These are phyloP conservation scores for Lecanosticta acicola DNA, from an alignment of 2,329 filamentous ascomycete species.

Conservation along the genomic window DNA sequence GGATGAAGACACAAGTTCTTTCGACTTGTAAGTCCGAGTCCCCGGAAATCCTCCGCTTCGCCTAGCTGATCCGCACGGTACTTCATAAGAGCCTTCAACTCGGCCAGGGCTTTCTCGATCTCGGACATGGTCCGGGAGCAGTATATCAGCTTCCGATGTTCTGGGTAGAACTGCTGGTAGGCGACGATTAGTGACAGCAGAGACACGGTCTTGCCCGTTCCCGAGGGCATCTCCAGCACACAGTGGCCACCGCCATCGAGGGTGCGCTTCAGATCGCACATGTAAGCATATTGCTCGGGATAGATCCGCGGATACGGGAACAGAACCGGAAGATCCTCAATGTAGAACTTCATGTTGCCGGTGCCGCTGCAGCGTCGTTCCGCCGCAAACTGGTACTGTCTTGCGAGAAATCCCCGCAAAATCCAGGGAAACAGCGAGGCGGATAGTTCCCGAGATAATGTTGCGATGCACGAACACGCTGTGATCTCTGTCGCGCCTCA, in stretches of 20 bases:
- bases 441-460: no score
- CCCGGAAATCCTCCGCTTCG: constrained; percentile 84
- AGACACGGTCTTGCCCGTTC: constrained; percentile 95
- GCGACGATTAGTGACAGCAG: constrained; percentile 91
- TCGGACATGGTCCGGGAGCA: constrained; percentile 99
- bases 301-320: constrained; percentile 73
- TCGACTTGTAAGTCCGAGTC: constrained; percentile 85
- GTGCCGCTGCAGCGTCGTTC: no score
- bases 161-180: constrained; percentile 89
- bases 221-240: constrained; percentile 97
- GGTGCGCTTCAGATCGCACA: constrained; percentile 81
- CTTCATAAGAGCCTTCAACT: constrained; percentile 89
- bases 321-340: constrained; percentile 66
- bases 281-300: constrained; percentile 71
- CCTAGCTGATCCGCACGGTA: constrained; percentile 88
- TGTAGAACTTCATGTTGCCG: constrained; percentile 65
- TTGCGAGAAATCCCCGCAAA: no score
- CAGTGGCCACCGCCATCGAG: constrained; percentile 93
- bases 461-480: no score
- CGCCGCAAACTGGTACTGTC: no score
- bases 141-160: constrained; percentile 94
- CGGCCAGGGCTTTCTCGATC: constrained; percentile 93
- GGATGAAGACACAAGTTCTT: constrained; percentile 97
- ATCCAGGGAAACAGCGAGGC: no score
- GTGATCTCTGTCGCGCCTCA: not conserved